Conservation (phyloP, 768 basidiomycete species). For the Suillus spraguei region DNA sequence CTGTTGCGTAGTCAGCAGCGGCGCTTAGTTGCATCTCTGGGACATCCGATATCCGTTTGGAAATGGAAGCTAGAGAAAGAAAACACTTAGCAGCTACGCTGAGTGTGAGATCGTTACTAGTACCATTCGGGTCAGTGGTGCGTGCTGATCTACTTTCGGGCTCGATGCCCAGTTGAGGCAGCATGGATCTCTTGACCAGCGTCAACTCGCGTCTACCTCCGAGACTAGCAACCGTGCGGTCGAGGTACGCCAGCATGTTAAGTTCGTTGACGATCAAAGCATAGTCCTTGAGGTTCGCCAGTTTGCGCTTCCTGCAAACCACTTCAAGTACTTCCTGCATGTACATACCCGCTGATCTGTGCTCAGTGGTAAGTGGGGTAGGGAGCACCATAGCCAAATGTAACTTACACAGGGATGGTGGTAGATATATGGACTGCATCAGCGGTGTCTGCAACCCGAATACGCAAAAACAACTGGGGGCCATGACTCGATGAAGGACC, state of each 20-base stretch:
- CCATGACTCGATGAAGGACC: constrained; percentile 75
- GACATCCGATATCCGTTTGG: constrained; percentile 81
- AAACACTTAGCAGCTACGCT: constrained; percentile 3
- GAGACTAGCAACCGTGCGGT: constrained; percentile 94
- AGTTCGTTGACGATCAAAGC: constrained; percentile 66
- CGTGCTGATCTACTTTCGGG: constrained; percentile 63
- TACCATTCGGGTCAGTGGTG: constrained; percentile 93
- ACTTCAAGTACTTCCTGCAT: constrained; percentile 94
- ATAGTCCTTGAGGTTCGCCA: constrained; percentile 76
- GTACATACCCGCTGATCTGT: constrained; percentile 89
- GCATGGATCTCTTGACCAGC: constrained; percentile 76
- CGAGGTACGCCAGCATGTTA: constrained; percentile 84
- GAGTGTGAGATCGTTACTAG: background rate
- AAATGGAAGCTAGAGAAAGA: constrained; percentile 74
- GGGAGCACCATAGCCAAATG: background rate
- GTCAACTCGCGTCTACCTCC: constrained; percentile 85
- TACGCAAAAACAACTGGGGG: constrained; percentile 81
- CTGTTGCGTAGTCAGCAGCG: constrained; percentile 77
- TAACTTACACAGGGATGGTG: constrained; percentile 87
- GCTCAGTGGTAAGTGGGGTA: background rate
- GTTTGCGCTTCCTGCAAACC: constrained; percentile 70
- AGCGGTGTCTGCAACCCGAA: constrained; percentile 77
- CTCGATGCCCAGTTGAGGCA: constrained; percentile 71
- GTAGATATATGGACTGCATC: constrained; percentile 87
- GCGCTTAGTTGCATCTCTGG: constrained; percentile 56